Base-by-base conservation (phyloP, 2,329 filamentous ascomycete genomes). In the Pseudogymnoascus sp. region DNA sequence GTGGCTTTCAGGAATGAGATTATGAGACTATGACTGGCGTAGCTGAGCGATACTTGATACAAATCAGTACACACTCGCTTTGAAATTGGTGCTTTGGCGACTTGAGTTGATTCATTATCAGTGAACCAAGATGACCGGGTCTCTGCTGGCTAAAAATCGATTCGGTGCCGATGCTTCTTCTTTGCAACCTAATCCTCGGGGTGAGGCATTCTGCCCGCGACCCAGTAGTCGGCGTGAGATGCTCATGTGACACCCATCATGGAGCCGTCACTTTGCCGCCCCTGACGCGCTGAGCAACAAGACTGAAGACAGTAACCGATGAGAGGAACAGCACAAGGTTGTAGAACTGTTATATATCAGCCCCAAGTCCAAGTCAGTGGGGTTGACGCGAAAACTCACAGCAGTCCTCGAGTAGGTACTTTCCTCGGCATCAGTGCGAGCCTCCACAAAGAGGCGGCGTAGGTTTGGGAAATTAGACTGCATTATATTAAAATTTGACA, bases 321-420 rank as follows among this genome's bases (percentile, higher is more conserved):
- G 93, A 95, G 81, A 99, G 93, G 78, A 97, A 99, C 1, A 97
- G 80, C 0, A 97, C 92, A 0, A 96, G 86, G 72, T 99, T 97
- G 78, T 99, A 99, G 75, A 99, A 99, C 95, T 96, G 71, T 63
- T 21, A 21, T 47, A 5, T 26, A 60, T 73, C 6, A 63, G 33
- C 64, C 50, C 26, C 29, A 33, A 19, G 16, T 33, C n/a, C 3
- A 14, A 35, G 16, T 60, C 61, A 42, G 59, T 56, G 63, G 26
- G 61, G 5, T 26, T 38, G 11, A 8, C 21, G 33, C 63, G 64
- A 63, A 40, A 42, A 77, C 89, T 72, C 79, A 97, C 95, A 61
- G 95, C 95, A 76, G 88, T 96, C 68, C 95, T 83, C 13, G 95
- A 97, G 69, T 97, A 95, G 65, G 92, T 90, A 74, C 95, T 90